Base-by-base conservation (phyloP, 1,284 basidiomycete species). In the Leccinum fuscescens region DNA sequence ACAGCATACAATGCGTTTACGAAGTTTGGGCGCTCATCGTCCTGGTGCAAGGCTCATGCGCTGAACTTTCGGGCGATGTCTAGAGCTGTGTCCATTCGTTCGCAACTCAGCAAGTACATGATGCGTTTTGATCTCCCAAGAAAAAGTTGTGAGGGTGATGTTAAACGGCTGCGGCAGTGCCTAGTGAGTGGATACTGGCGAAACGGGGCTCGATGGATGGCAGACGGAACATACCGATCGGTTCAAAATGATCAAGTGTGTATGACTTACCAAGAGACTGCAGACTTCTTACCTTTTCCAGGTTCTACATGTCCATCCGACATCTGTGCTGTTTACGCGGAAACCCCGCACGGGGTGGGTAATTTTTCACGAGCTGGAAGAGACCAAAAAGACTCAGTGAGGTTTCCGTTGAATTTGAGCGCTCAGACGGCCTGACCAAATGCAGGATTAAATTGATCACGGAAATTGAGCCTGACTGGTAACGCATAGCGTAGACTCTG, bases 361-460 rank as follows among this genome's bases (percentile, higher is more conserved):
- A 6, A 81, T 99, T 22, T 99, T 90, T 71, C 94, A 97, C 71
- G 96, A 99, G 73, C 90, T 98, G 75, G 86, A 96, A 67, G 94
- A 98, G 74, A 98, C 96, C 1, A 95, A 93, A 65, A 98, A 96
- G 75, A 88, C 85, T 29, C 89, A 92, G 90, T 92, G 68, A 67
- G 88, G 73, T 12, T 33, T 48, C 17, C 11, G 22, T 12, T 60
- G 14, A 14, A 54, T 54, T 49, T n/a, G 3, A 17, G 54, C 22
- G 31, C 8, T 6, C 9, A 20, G 50, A 15, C 37, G 22, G 51
- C 20, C 44, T 48, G 17, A 57, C 51, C 8, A 24, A 33, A 51
- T 20, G 6, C 55, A 84, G 83, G 59, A 85, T 85, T 54, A 81
- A 78, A 29, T 75, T 86, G 52, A 68, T 86, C 51, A 85, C 83